Evolutionary conservation across 2,329 filamentous ascomycete species (phyloP), one percentile per base, ranked within the genome.

Genomic region (Diaporthe sp.): DNA sequence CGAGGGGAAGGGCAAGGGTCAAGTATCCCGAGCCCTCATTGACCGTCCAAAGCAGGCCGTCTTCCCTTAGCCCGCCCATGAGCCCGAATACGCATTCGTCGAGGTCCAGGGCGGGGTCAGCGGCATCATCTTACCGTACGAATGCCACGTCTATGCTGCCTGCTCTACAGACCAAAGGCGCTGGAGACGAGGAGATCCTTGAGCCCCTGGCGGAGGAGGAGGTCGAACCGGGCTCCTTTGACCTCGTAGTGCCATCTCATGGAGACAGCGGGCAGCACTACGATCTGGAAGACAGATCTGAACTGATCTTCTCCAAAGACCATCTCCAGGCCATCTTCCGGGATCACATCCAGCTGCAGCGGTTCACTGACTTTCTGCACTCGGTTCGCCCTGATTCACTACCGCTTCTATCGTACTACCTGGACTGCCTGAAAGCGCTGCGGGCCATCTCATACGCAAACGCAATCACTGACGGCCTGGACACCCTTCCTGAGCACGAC

Each of bases 401-500:
- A 1, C 89, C 92, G 0, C 84, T 93, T 10, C 82, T 95, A n/a
- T 89, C 92, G 42, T 94, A 95, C 83, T 95, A 95, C 77, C 86
- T 95, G 2, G 92, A 94, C 78, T 89, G 92, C 0, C 82, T 91
- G 75, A 95, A 95, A 79, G 93, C 93, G 1, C 82, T 94, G 19
- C 90, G 91, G 77, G 92, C 93, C 2, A 91, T 95, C 73, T 86
- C 88, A 50, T 95, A 95, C 78, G 89, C 92, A 30, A 94, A 95
- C 80, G 89, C 92, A 0, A 87, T 95, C 40, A 87, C 91, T 2
- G 88, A 90, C 75, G 87, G 90, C 4, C 84, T 94, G 22, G 86
- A 89, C 38, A 86, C 87, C 0, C 87, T 93, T 22, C 82, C 86
- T 6, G 89, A 86, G 0, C 84, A 89, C 45, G 87, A 88, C 2